Base-by-base conservation (phyloP, 352 stramenopile genomes). In the Aphanomyces stellatus region DNA sequence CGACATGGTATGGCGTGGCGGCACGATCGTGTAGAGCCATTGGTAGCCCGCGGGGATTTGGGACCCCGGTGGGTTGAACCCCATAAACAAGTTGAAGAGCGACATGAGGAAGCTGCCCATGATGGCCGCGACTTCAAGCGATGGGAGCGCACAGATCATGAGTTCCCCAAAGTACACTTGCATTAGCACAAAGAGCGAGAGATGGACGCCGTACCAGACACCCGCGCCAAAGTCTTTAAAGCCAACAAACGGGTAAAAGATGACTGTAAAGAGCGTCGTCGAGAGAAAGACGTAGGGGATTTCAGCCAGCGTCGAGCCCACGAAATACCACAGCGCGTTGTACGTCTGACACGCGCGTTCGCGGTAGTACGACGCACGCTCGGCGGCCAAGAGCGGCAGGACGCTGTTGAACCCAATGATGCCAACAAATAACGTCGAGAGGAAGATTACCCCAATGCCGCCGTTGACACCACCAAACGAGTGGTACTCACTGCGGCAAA, bases 311-410 rank as follows among this genome's bases (percentile, higher is more conserved):
- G 80, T 90, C 53, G 82, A 88, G 7, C 77, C 73, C 13, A 93
- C 35, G 22, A 78, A 80, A 67, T 96, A 90, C 64, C 87, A 82
- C 7, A 78, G 68, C 15, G 81, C 70, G 49, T 83, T 78, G 69
- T 98, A 98, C 73, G 91, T 96, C 60, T 88, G 69, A 0, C 82
- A 76, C 24, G 85, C 81, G 48, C 91, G 82, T 68, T 97, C 90
- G 6, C 88, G 74, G 76, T 97, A 97, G 62, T 90, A 98, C 34
- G 88, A 85, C 30, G 88, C 88, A 19, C 90, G 78, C 65, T 97
- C 87, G 53, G 88, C 80, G 67, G 88, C 80, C 34, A 92, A 86
- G 19, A 96, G 67, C 8, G 88, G 79, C 13, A 97, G 51, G 0
- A 87, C 79, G 3, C 74, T 88, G 49, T 92, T 79, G 49, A 95